Base-by-base conservation (phyloP, 441 rosid genomes). In the Adansonia rubrostipa region DNA sequence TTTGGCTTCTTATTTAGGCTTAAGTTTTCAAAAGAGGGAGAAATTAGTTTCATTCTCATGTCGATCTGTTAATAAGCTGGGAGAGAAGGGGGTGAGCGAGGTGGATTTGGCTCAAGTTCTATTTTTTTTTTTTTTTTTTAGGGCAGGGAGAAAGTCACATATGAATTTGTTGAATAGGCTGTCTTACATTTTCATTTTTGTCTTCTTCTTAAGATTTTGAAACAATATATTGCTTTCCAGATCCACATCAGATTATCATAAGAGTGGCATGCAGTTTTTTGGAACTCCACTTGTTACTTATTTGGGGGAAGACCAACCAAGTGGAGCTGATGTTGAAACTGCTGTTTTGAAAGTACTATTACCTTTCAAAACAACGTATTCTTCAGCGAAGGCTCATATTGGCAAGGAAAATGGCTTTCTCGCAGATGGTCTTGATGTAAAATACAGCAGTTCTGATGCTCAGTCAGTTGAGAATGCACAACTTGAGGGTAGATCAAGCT, bases 241-340 rank as follows among this genome's bases (percentile, higher is more conserved):
- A 83, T 85, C 79, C 78, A 67, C 80, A 58, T 64, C 79, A 54
- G 95, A 91, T 50, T 83, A 74, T 73, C 63, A 51, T 71, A 86
- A 75, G 83, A 82, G 86, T 74, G 80, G 85, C 66, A 66, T 77
- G 63, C 85, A 92, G 84, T 78, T 78, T 77, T 90, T 87, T 78
- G 97, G 97, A 80, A 79, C 91, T 10, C 97, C 99, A 69, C 83
- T 93, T 80, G 86, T 95, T 79, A 85, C 92, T 53, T 87, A 82
- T 78, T 79, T 92, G 78, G 86, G 82, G 17, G 82, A 79, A 81
- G 95, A 90, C 77, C 74, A 80, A 7, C 85, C 81, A 73, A 86
- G 78, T 70, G 91, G 92, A 85, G 86, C 87, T 85, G 92, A 88
- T 82, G 85, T 95, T 75, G 87, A 85, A 73, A 57, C 66, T 63